Base-by-base conservation (phyloP, 768 basidiomycete genomes). In the Dacryopinax primogenitus region DNA sequence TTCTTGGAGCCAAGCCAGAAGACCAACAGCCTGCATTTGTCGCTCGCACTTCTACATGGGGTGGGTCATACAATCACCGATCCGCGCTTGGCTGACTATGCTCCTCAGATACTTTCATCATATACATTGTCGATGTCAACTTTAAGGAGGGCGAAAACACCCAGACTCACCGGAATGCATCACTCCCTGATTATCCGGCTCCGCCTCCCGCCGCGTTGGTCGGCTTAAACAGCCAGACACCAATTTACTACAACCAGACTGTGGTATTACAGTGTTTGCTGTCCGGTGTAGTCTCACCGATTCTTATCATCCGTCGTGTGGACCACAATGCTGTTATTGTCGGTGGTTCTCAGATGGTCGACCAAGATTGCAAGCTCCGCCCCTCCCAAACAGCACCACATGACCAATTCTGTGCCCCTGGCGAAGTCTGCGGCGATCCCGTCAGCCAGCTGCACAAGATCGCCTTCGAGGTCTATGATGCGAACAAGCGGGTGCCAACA, bases 371-470 rank as follows among this genome's bases (percentile, higher is more conserved):
- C 63, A 67, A 66, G 13, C 23, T 41, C 7, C 47, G 66, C 3
- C 63, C 67, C 11, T 71, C 68, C 37, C 72, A 58, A 21, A 45
- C 21, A 58, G 58, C 51, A 2, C 84, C 90, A 33, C 85, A 88
- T 18, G 88, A 92, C 72, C 86, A 88, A 69, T 90, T 85, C 72
- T 92, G 90, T 71, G 75, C 84, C 1, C 83, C 85, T 4, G 90
- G 91, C 28, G 94, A 97, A 74, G 86, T 88, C 2, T 90, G 90
- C 68, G 92, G 92, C 1, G 94, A 97, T 71, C 88, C 92, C 15
- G 93, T 98, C 44, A 92, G 92, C 23, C 94, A 97, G 72, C 80
- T 96, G 65, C 93, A 95, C 79, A 96, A 95, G 78, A 87, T 96
- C 68, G 92, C 92, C 0, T 92, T 94, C 68, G 92, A 94, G 77